A percentile compares a stretch with the other conserved stretches of the same genome.
phyloP scores from a whole-genome alignment of 768 basidiomycete species.

The Lactarius trivialis region DNA sequence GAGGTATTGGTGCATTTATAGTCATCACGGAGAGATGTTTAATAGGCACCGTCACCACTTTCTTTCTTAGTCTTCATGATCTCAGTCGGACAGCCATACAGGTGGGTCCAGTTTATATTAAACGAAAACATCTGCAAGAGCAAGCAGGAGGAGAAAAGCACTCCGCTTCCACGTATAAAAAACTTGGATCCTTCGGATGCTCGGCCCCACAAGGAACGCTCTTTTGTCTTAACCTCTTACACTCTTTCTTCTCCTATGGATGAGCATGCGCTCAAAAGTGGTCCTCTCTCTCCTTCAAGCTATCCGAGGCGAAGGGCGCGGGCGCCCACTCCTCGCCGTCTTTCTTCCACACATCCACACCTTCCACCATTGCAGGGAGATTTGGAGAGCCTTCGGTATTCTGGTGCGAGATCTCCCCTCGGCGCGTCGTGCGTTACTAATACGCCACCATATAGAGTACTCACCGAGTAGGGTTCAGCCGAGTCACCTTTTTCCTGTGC shows the following conservation, averaged over 20 bases:
- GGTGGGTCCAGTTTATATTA: conserved; percentile 12
- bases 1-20: conserved; percentile 7
- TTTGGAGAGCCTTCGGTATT: background rate
- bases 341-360: background rate
- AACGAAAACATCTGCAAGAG: background rate
- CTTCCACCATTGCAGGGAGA: background rate
- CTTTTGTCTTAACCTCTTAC: conserved; percentile 1
- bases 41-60: background rate
- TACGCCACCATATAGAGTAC: background rate
- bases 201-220: conserved; percentile 8
- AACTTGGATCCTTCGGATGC: conserved; percentile 5
- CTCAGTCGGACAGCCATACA: background rate
- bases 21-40: conserved; percentile 8
- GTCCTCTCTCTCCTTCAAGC: conserved; percentile 3
- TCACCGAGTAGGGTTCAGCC: background rate
- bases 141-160: background rate
- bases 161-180: conserved; percentile 9
- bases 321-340: conserved; percentile 3
- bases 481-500: background rate
- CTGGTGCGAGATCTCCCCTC: conserved; percentile 3
- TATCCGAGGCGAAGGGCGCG: conserved; percentile 9
- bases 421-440: background rate
- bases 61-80: background rate
- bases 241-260: conserved; percentile 15
- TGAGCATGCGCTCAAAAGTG: conserved; percentile 9